These are phyloP conservation scores for Pseudocercospora musae DNA, from an alignment of 2,329 filamentous ascomycete species.

Conservation along the genomic window DNA sequence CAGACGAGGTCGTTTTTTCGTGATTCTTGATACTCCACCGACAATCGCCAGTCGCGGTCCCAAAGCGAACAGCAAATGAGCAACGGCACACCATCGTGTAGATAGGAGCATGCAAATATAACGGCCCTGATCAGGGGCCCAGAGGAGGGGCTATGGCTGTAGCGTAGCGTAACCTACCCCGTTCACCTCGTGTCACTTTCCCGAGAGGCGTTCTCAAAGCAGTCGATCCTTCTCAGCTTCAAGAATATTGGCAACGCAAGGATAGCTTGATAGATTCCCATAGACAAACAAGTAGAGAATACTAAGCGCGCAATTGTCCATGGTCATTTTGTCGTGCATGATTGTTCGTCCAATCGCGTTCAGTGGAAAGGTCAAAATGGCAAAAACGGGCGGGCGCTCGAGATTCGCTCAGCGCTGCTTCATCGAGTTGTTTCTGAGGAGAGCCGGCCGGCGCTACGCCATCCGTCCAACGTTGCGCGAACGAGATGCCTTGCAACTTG, in stretches of 20 bases:
- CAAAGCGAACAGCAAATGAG: not conserved
- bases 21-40: not conserved
- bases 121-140: not conserved
- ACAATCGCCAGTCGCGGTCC: not conserved
- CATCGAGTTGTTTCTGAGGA: not conserved
- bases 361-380: not conserved
- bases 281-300: not conserved
- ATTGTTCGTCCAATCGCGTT: not conserved
- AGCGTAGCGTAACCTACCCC: constrained; percentile 1
- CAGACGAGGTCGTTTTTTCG: not conserved
- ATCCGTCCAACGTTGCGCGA: not conserved
- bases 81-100: not conserved
- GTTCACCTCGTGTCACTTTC: not conserved
- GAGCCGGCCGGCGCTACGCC: not conserved
- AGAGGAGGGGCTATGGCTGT: not conserved
- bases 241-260: not conserved
- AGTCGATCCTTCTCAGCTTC: not conserved
- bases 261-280: not conserved
- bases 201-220: not conserved
- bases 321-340: not conserved
- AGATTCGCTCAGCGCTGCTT: no score
- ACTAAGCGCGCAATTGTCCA: not conserved
- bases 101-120: not conserved
- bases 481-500: no score
- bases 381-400: not conserved